Conservation (phyloP, 2,329 filamentous ascomycete species). For the Alternaria longipes region DNA sequence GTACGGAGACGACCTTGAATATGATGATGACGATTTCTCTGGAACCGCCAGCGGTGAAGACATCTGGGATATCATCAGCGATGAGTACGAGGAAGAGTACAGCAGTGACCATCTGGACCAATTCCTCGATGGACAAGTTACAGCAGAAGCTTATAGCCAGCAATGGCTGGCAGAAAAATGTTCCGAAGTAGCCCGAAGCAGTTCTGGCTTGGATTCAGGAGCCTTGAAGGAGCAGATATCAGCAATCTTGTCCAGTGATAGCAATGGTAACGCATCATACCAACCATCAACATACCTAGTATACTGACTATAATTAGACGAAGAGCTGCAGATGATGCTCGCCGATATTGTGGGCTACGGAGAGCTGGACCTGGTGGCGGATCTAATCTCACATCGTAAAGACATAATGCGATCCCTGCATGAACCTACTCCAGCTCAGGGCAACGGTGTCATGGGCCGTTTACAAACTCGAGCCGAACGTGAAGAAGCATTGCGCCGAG, state of each 20-base stretch:
- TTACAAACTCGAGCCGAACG: constrained; percentile 80
- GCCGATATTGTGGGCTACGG: constrained; percentile 93
- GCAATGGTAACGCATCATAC: constrained; percentile 47
- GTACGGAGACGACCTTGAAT: constrained; percentile 67
- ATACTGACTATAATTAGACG: constrained; percentile 60
- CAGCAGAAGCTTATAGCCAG: constrained; percentile 60
- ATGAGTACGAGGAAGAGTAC: constrained; percentile 71
- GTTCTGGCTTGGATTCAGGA: constrained; percentile 71
- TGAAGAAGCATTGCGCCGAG: constrained; percentile 77
- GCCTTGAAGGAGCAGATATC: constrained; percentile 82
- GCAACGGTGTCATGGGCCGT: constrained; percentile 60
- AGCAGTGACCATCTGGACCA: constrained; percentile 72
- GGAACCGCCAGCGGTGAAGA: constrained; percentile 75
- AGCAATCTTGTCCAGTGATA: constrained; percentile 75
- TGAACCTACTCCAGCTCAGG: constrained; percentile 43
- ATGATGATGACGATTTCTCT: constrained; percentile 72
- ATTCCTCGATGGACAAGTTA: constrained; percentile 48
- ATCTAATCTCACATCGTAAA: constrained; percentile 80
- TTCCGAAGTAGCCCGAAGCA: constrained; percentile 68
- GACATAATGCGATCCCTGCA: constrained; percentile 62
- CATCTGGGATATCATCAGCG: constrained; percentile 91
- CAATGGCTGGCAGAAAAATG: constrained; percentile 79
- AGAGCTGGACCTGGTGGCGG: constrained; percentile 90
- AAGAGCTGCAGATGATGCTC: constrained; percentile 89
- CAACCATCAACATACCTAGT: not conserved